phyloP scores from a whole-genome alignment of 768 basidiomycete genomes.

The Phylloporus arenicola region DNA sequence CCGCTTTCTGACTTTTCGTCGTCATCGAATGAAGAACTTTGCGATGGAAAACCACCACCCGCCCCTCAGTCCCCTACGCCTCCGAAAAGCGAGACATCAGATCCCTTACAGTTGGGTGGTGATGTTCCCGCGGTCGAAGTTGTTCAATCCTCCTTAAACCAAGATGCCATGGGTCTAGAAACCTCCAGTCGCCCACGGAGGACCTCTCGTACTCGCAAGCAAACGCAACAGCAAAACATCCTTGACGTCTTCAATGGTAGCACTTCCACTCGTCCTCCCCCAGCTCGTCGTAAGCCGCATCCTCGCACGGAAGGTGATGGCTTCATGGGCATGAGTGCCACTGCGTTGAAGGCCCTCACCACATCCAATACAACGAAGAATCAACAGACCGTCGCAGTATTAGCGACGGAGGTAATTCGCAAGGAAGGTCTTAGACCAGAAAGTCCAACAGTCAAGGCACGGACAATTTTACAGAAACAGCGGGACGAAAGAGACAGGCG shows the following conservation, averaged over 20 bases:
- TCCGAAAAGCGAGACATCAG: conserved; percentile 1
- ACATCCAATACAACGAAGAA: conserved; percentile 67
- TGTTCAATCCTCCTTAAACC: conserved; percentile 8
- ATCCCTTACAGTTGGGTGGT: neutral
- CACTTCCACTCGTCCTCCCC: conserved; percentile 24
- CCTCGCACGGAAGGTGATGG: conserved; percentile 33
- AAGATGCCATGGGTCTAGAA: conserved; percentile 5
- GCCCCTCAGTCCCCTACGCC: neutral
- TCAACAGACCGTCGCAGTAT: conserved; percentile 54
- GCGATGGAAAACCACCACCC: conserved; percentile 1
- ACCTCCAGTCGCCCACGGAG: conserved; percentile 35
- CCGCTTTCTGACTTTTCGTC: conserved; percentile 25
- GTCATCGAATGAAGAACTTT: conserved; percentile 15
- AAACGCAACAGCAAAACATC: conserved; percentile 29
- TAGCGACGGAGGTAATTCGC: conserved; percentile 67
- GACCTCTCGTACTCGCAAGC: conserved; percentile 47
- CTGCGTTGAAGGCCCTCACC: conserved; percentile 66
- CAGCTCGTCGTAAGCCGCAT: conserved; percentile 43
- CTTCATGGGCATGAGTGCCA: conserved; percentile 64
- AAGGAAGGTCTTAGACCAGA: conserved; percentile 69
- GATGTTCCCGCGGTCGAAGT: conserved; percentile 9
- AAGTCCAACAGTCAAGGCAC: conserved; percentile 72
- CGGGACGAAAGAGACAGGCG: conserved; percentile 55
- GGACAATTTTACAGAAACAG: conserved; percentile 61
- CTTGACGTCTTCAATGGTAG: conserved; percentile 36